A percentile compares a stretch with the other conserved stretches of the same genome.
Evolutionary conservation across 2,329 filamentous ascomycete genomes (phyloP).

Genomic region (Boeremia lycopersici): DNA sequence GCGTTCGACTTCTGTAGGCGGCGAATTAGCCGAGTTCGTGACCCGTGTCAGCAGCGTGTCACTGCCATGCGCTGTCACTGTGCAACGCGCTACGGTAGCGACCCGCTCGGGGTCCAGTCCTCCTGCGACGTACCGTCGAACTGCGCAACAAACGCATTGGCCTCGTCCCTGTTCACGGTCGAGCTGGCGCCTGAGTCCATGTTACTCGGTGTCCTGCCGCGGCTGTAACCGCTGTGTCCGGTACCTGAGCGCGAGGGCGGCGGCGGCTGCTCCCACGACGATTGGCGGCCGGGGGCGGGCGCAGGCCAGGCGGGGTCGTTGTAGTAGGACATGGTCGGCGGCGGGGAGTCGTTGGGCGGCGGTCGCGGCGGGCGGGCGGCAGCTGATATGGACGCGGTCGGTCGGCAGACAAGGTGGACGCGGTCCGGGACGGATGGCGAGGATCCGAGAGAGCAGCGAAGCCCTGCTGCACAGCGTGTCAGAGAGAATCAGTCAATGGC

Average conservation of each 20-base stretch:
- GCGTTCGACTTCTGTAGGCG: constrained; percentile 81
- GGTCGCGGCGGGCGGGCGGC: background rate
- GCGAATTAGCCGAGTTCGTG: constrained; percentile 20
- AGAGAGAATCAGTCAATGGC: constrained; percentile 26
- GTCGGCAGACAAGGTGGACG: too few species aligned
- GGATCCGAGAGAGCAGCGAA: constrained; percentile 19
- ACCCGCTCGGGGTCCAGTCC: background rate
- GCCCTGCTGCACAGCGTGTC: constrained; percentile 25
- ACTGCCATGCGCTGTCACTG: background rate
- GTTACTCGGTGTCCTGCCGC: constrained; percentile 35
- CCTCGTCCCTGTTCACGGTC: constrained; percentile 69
- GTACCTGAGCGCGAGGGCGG: constrained; percentile 75
- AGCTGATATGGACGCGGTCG: background rate
- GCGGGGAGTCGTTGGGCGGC: constrained; percentile 10
- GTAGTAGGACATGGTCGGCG: constrained; percentile 68
- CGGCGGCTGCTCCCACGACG: constrained; percentile 74
- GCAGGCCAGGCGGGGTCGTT: constrained; percentile 68
- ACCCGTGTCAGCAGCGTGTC: constrained; percentile 1
- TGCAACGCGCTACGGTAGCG: constrained; percentile 5
- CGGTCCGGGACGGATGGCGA: constrained; percentile 3
- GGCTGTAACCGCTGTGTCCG: constrained; percentile 31
- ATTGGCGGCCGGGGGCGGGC: constrained; percentile 65
- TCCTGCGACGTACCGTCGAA: constrained; percentile 75
- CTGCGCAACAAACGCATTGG: constrained; percentile 80
- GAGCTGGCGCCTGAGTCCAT: constrained; percentile 71